These are phyloP conservation scores for Leptographium galeiforme DNA, from an alignment of 2,329 filamentous ascomycete species.

Conservation along the genomic window DNA sequence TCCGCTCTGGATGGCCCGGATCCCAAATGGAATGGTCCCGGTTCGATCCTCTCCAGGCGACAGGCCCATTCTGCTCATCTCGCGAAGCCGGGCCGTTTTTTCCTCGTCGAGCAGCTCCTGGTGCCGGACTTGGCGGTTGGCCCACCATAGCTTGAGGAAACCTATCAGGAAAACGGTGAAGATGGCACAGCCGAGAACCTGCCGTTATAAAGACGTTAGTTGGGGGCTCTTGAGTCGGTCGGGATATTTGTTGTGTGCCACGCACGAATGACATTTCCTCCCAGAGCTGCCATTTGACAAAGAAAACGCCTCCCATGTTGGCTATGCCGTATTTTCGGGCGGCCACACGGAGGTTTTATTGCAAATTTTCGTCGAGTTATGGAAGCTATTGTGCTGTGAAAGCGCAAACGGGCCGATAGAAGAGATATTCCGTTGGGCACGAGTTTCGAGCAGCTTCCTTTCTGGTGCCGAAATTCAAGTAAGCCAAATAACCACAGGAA, in stretches of 20 bases:
- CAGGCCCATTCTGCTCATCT: slow-evolving; percentile 43
- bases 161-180: slow-evolving; percentile 56
- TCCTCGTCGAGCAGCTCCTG: slow-evolving; percentile 54
- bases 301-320: slow-evolving; percentile 39
- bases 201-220: not conserved
- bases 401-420: too few species aligned
- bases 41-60: slow-evolving; percentile 21
- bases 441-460: too few species aligned
- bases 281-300: slow-evolving; percentile 65
- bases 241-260: slow-evolving; percentile 9
- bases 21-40: slow-evolving; percentile 68
- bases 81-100: slow-evolving; percentile 38
- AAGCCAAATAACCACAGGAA: too few species aligned
- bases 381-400: too few species aligned
- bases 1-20: slow-evolving; percentile 72
- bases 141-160: slow-evolving; percentile 52
- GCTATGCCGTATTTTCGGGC: not conserved
- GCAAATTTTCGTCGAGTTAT: too few species aligned
- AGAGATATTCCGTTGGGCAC: too few species aligned
- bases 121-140: slow-evolving; percentile 38
- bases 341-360: too few species aligned
- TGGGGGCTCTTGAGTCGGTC: too few species aligned
- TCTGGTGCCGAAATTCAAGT: too few species aligned
- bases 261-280: slow-evolving; percentile 82
- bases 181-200: slow-evolving; percentile 65